Evolutionary conservation across 306 rosid species (phyloP).

Genomic region (Inga laurina): DNA sequence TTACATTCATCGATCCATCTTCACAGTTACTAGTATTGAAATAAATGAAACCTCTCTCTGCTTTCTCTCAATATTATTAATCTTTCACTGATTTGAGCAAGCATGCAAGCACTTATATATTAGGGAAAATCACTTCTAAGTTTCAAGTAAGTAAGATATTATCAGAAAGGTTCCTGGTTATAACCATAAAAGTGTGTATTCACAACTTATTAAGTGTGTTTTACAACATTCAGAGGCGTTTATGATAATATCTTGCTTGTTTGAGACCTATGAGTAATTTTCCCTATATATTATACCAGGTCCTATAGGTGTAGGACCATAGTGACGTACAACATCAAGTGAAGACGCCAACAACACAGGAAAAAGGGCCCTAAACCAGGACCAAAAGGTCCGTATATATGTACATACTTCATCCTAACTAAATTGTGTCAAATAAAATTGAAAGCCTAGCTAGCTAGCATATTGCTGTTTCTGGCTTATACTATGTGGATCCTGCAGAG

Average conservation of each 20-base stretch:
- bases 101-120: not conserved
- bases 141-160: no score
- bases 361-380: not conserved
- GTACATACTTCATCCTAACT: not conserved
- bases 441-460: not conserved
- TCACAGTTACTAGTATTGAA: not conserved
- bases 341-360: not conserved
- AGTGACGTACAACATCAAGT: not conserved
- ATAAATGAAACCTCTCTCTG: not conserved
- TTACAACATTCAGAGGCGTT: no score
- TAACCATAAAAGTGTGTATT: no score
- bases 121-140: no score
- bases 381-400: not conserved
- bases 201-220: no score
- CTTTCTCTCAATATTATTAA: not conserved
- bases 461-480: constrained; percentile 18
- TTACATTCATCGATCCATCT: not conserved
- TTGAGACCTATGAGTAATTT: no score
- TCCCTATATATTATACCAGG: no score
- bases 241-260: no score
- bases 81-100: not conserved
- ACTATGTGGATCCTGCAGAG: not conserved
- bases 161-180: no score
- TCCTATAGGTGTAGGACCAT: not conserved
- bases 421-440: not conserved